Evolutionary conservation across 2,329 filamentous ascomycete species (phyloP), one percentile per base, ranked within the genome.

Genomic region (Alternaria postmessia): DNA sequence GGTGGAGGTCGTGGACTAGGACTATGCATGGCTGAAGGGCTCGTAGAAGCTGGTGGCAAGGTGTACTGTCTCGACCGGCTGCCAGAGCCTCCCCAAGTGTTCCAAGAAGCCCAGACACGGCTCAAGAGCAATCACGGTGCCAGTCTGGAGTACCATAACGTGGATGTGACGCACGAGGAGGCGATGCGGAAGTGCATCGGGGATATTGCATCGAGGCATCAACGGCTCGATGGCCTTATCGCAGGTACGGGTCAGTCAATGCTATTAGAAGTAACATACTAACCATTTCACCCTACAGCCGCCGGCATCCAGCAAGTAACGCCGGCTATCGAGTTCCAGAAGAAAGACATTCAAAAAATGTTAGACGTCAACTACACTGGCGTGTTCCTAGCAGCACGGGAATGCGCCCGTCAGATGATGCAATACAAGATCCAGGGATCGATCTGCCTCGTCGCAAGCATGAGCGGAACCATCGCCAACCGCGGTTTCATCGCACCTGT

Each of bases 231-330:
- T 73, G 93, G 93, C 0, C 81, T 96, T 48, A 87, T 96, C 52
- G 89, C 89, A 0, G 73, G 73, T 75, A 65, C 3, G 58, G 61
- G 1, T 3, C 38, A 12, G 3, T 1, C 7, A 26, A 28, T 2
- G 22, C 9, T 14, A 4, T 4, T 3, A 12, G 9, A 14, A 24
- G 9, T 1, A 20, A 34, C 16, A 46, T n/a, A 24, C 48, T 59
- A 20, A 55, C 26, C 43, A 49, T 14, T 51, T 34, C 16, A 18
- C n/a, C 34, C 11, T 22, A 41, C 55, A 76, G 88, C 89, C 0
- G 89, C 89, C 0, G 89, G 86, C 1, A 89, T 93, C 69, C 92
- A 96, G 79, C 90, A 95, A 78, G 91, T 94, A 78, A 91, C 87
- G 0, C 80, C 91, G 0, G 92, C 93, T 1, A 82, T 96, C 58